Evolutionary conservation across 768 basidiomycete genomes (phyloP).

Genomic region (Termitomyces sp.): DNA sequence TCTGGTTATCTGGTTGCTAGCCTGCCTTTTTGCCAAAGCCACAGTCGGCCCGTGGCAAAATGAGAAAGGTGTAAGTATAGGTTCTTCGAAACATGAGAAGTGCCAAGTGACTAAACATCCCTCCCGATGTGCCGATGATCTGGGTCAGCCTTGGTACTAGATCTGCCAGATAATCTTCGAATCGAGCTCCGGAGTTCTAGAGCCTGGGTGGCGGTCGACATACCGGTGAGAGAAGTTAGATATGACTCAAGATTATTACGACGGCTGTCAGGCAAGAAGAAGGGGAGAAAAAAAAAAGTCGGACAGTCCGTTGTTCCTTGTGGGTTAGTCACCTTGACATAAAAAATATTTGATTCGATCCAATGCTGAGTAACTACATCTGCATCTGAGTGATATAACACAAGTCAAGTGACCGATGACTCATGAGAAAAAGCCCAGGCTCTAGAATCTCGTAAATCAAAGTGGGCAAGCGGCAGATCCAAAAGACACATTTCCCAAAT

Average conservation of each 20-base stretch:
- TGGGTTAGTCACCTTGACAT: not conserved
- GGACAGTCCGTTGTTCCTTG: not conserved
- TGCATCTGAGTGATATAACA: not conserved
- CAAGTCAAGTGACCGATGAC: not conserved
- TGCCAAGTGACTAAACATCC: not conserved
- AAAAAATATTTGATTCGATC: not conserved
- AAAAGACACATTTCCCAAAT: constrained; percentile 23
- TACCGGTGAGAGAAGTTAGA: not conserved
- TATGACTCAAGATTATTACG: no score
- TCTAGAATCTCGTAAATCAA: not conserved
- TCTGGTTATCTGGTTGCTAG: not conserved
- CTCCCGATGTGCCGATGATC: not conserved
- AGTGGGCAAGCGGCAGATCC: constrained; percentile 11
- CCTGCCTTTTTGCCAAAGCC: no score
- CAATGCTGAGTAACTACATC: no score
- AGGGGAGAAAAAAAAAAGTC: not conserved
- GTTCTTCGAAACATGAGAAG: not conserved
- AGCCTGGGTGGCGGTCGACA: not conserved
- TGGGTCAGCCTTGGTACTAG: not conserved
- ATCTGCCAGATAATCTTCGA: not conserved
- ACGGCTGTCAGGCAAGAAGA: not conserved
- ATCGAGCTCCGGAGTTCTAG: not conserved
- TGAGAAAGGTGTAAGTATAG: not conserved
- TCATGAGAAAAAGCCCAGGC: no score
- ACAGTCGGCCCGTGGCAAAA: not conserved